Evolutionary conservation across 306 rosid species (phyloP).

Genomic region (Neltuma alba): DNA sequence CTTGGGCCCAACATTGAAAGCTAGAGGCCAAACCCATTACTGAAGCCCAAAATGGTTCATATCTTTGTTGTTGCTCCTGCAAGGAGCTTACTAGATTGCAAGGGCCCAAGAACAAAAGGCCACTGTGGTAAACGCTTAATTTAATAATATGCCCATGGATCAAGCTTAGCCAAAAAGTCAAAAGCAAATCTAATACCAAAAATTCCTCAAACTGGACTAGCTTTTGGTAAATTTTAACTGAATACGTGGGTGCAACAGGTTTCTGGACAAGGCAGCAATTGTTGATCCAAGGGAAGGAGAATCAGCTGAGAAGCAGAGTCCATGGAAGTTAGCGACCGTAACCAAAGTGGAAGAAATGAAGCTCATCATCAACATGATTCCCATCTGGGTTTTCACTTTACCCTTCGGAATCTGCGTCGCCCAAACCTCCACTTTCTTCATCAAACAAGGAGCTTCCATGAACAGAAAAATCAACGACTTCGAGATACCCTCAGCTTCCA

Average conservation of each 20-base stretch:
- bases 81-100: background rate
- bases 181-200: background rate
- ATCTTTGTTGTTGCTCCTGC: background rate
- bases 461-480: constrained; percentile 52
- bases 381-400: constrained; percentile 76
- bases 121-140: background rate
- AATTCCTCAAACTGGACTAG: too few relatives aligned
- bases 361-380: constrained; percentile 80
- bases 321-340: constrained; percentile 74
- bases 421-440: constrained; percentile 82
- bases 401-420: constrained; percentile 80
- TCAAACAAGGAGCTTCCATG: constrained; percentile 68
- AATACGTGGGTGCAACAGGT: constrained; percentile 46
- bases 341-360: constrained; percentile 88
- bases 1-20: background rate
- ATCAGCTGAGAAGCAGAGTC: constrained; percentile 51
- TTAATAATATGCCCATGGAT: too few relatives aligned
- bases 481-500: constrained; percentile 79
- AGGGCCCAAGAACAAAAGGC: background rate
- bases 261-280: constrained; percentile 92
- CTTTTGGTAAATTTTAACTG: background rate
- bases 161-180: background rate
- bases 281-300: constrained; percentile 44
- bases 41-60: background rate
- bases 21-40: background rate